Percentiles rank a stretch among this genome's conserved stretches.
These are phyloP conservation scores for Pneumocystis canis DNA, from an alignment of 1,139 yeast genomes.

Conservation along the genomic window DNA sequence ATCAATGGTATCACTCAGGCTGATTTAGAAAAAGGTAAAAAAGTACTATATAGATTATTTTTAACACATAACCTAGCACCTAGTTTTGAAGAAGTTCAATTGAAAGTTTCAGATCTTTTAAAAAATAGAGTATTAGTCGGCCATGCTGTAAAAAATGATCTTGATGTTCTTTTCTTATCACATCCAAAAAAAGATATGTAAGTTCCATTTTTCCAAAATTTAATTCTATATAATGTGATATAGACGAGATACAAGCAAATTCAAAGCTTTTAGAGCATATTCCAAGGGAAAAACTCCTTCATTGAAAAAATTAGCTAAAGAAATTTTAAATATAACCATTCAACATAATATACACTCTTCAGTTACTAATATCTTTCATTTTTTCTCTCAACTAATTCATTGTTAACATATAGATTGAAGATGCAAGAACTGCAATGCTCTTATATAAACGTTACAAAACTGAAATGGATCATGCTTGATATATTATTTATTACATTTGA, in stretches of 20 bases:
- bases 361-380: slow-evolving; percentile 25
- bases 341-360: slow-evolving; percentile 74
- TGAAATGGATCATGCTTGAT: slow-evolving; percentile 36
- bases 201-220: neutral
- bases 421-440: slow-evolving; percentile 77
- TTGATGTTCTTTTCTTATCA: slow-evolving; percentile 48
- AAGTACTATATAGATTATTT: slow-evolving; percentile 1
- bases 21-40: slow-evolving; percentile 36
- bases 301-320: slow-evolving; percentile 48
- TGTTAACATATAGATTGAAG: slow-evolving; percentile 32
- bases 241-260: slow-evolving; percentile 57
- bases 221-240: neutral
- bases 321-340: slow-evolving; percentile 44
- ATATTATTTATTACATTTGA: neutral
- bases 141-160: slow-evolving; percentile 70
- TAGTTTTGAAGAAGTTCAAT: slow-evolving; percentile 51
- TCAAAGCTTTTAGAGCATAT: slow-evolving; percentile 41
- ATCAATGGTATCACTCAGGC: slow-evolving; percentile 73
- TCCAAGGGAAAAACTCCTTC: slow-evolving; percentile 59
- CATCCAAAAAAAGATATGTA: slow-evolving; percentile 45
- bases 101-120: slow-evolving; percentile 34
- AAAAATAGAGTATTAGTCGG: slow-evolving; percentile 54
- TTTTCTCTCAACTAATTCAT: neutral
- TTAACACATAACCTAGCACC: slow-evolving; percentile 32
- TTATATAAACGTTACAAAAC: slow-evolving; percentile 47